These are phyloP conservation scores for Pholiota molesta DNA, from an alignment of 768 basidiomycete species.

Conservation along the genomic window DNA sequence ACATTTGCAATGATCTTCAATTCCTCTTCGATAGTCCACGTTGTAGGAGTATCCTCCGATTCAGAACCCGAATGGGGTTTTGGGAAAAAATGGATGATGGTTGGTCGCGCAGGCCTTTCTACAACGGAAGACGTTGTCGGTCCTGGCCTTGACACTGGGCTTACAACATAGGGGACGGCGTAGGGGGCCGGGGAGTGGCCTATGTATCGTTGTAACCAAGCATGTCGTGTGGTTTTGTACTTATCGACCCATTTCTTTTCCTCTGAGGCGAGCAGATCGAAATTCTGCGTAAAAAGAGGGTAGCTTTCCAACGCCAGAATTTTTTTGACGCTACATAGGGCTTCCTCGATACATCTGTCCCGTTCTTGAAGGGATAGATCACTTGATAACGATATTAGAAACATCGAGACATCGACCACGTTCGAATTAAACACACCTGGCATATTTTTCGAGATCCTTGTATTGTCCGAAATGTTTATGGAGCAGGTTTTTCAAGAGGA, in stretches of 20 bases:
- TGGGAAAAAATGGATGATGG: conserved; percentile 52
- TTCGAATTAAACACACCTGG: conserved; percentile 41
- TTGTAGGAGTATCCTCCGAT: conserved; percentile 37
- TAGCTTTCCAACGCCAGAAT: conserved; percentile 39
- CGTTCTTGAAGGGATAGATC: background rate
- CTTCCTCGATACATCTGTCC: conserved; percentile 21
- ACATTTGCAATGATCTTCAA: conserved; percentile 56
- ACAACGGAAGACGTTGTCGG: no score
- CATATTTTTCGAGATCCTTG: conserved; percentile 27
- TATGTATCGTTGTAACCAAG: no score
- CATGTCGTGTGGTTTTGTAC: conserved; percentile 5
- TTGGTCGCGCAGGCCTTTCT: background rate
- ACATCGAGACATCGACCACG: conserved; percentile 27
- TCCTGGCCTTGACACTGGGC: no score
- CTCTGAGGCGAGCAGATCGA: conserved; percentile 19
- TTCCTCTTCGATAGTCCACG: conserved; percentile 45
- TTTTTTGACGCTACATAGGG: conserved; percentile 30
- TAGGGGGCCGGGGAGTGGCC: no score
- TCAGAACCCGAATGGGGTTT: conserved; percentile 48
- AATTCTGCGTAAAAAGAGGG: conserved; percentile 40
- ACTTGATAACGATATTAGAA: background rate
- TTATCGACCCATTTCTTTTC: conserved; percentile 23
- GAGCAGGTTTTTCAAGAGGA: conserved; percentile 24
- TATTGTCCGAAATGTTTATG: conserved; percentile 33
- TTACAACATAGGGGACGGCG: no score